Conservation (phyloP, 176 grass and related monocot species). For the Thinopyrum elongatum region DNA sequence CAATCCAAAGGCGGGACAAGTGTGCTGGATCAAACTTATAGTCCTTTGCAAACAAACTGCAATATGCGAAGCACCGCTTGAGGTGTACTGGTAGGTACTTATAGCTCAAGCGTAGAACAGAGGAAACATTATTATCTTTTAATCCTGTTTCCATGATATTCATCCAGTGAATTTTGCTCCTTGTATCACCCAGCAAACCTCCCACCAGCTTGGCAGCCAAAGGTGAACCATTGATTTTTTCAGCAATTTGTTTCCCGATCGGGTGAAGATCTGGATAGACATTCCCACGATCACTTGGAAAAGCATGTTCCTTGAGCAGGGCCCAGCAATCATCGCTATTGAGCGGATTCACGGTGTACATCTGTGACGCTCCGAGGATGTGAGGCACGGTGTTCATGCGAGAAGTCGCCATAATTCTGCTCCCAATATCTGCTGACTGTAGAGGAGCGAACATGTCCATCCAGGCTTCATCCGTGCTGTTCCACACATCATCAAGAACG, state of each 20-base stretch:
- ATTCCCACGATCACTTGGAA: neutral
- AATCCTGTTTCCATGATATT: neutral
- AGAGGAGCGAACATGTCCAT: neutral
- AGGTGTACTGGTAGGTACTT: neutral
- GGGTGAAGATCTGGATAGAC: neutral
- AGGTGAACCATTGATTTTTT: neutral
- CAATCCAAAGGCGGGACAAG: slow-evolving; percentile 11
- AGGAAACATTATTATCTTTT: neutral
- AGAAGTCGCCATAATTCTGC: neutral
- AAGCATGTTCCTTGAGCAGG: neutral
- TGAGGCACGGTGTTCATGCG: neutral
- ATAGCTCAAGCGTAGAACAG: neutral
- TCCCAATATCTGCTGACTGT: neutral
- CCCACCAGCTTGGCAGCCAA: slow-evolving; percentile 14
- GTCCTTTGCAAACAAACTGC: neutral
- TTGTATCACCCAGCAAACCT: neutral
- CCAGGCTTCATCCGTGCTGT: neutral
- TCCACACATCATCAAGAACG: neutral
- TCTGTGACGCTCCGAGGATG: neutral
- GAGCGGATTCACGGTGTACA: neutral
- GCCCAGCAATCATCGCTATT: neutral
- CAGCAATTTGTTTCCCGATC: neutral
- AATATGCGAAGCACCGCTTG: slow-evolving; percentile 16
- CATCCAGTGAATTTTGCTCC: neutral
- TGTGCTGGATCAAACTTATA: neutral